Evolutionary conservation across 331 rosid genomes (phyloP).

Genomic region (Cydonia oblonga): DNA sequence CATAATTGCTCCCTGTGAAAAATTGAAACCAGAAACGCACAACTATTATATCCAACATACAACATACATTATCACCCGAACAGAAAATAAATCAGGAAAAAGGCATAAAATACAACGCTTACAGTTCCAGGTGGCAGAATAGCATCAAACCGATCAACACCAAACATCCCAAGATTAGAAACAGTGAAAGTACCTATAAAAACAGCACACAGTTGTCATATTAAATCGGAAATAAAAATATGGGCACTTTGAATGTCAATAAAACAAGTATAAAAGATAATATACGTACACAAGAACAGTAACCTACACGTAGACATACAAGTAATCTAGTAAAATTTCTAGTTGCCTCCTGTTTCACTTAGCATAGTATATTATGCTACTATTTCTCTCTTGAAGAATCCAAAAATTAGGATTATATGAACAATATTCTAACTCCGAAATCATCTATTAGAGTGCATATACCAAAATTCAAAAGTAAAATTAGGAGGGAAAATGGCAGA

Average conservation of each 20-base stretch:
- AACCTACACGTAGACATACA: too few relatives aligned
- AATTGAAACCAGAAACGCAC: conserved; percentile 16
- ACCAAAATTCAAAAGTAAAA: neutral
- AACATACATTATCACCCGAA: conserved; percentile 1
- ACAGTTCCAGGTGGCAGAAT: conserved; percentile 98
- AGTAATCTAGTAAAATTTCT: too few relatives aligned
- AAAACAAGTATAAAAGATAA: too few relatives aligned
- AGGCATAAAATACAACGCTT: conserved; percentile 16
- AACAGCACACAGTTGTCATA: neutral
- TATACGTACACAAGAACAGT: too few relatives aligned
- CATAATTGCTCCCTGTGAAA: conserved; percentile 87
- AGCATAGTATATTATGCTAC: neutral
- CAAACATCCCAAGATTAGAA: conserved; percentile 97
- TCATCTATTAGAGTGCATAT: neutral
- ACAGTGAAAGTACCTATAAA: conserved; percentile 81
- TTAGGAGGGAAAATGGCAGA: neutral
- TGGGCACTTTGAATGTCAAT: neutral
- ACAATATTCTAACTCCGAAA: neutral
- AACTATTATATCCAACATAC: neutral
- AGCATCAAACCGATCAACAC: conserved; percentile 97
- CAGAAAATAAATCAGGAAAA: neutral
- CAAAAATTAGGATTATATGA: neutral
- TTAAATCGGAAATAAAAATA: neutral
- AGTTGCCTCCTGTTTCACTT: neutral
- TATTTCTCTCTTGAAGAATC: too few relatives aligned